Evolutionary conservation across 2,329 filamentous ascomycete species (phyloP).

Genomic region (Arachnomyces sp.): DNA sequence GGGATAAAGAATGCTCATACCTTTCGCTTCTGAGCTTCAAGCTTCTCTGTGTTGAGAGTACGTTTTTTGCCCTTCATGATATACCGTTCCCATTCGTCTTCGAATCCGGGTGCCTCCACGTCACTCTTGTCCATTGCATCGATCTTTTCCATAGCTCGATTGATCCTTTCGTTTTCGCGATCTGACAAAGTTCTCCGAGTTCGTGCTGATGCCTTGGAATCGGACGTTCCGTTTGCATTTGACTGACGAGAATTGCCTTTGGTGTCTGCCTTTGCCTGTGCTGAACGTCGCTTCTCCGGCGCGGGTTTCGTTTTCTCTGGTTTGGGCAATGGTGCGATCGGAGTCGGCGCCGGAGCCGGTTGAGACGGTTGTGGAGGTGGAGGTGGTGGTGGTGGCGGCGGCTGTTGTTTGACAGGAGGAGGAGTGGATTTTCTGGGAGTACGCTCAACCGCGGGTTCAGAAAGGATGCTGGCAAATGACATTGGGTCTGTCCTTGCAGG

Average conservation of each 20-base stretch:
- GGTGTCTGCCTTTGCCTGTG: conserved; percentile 9
- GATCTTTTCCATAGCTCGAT: conserved; percentile 55
- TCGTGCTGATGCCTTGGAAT: conserved; percentile 42
- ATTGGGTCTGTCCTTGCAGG: conserved; percentile 74
- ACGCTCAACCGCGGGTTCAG: conserved; percentile 61
- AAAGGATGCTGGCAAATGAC: conserved; percentile 93
- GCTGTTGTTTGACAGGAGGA: conserved; percentile 24
- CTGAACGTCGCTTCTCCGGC: conserved; percentile 19
- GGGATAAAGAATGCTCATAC: conserved; percentile 37
- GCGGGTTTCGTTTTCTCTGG: conserved; percentile 21
- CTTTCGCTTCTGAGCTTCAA: conserved; percentile 59
- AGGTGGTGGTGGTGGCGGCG: conserved; percentile 18
- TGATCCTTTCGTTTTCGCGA: conserved; percentile 62
- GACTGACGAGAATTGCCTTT: conserved; percentile 38
- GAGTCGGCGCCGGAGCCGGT: conserved; percentile 15
- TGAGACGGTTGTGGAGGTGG: conserved; percentile 14
- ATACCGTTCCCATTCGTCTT: conserved; percentile 48
- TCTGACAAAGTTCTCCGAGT: conserved; percentile 47
- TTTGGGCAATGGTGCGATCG: conserved; percentile 20
- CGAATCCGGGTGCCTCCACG: conserved; percentile 46
- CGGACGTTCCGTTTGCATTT: conserved; percentile 49
- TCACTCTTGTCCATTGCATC: conserved; percentile 53
- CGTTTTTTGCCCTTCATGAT: conserved; percentile 56
- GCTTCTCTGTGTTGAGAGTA: conserved; percentile 55
- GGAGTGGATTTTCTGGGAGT: conserved; percentile 44